Evolutionary conservation across 768 basidiomycete genomes (phyloP).

Genomic region (Asterophora parasitica): DNA sequence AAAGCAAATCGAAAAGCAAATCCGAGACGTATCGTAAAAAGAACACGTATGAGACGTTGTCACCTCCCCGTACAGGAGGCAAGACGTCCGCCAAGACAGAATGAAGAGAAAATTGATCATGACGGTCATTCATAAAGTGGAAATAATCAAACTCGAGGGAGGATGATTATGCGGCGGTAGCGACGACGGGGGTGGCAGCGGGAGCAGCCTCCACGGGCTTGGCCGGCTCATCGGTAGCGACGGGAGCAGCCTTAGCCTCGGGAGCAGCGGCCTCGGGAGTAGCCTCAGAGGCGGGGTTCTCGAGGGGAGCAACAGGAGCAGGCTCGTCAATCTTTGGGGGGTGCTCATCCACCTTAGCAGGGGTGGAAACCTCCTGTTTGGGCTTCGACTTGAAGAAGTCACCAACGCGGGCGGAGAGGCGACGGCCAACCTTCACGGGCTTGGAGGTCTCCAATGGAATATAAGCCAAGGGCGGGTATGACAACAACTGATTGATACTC

Average conservation of each 20-base stretch:
- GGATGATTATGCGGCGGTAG: conserved; percentile 68
- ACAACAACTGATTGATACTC: neutral
- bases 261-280: conserved; percentile 27
- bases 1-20: conserved; percentile 49
- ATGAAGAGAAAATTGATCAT: conserved; percentile 27
- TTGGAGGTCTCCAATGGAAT: conserved; percentile 38
- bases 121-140: conserved; percentile 42
- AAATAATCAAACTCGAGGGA: conserved; percentile 17
- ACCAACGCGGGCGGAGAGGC: conserved; percentile 77
- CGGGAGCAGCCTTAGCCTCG: conserved; percentile 26
- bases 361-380: conserved; percentile 57
- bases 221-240: conserved; percentile 25
- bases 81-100: conserved; percentile 24
- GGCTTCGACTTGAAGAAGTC: conserved; percentile 79
- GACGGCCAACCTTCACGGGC: conserved; percentile 67
- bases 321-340: conserved; percentile 88
- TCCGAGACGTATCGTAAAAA: conserved; percentile 53
- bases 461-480: too few species aligned
- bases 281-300: conserved; percentile 62
- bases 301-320: conserved; percentile 75
- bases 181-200: conserved; percentile 61
- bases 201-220: conserved; percentile 42
- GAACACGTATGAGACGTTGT: conserved; percentile 21
- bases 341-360: conserved; percentile 84
- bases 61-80: neutral